These are phyloP conservation scores for Athelia psychrophila DNA, from an alignment of 1,284 basidiomycete genomes.

Conservation along the genomic window DNA sequence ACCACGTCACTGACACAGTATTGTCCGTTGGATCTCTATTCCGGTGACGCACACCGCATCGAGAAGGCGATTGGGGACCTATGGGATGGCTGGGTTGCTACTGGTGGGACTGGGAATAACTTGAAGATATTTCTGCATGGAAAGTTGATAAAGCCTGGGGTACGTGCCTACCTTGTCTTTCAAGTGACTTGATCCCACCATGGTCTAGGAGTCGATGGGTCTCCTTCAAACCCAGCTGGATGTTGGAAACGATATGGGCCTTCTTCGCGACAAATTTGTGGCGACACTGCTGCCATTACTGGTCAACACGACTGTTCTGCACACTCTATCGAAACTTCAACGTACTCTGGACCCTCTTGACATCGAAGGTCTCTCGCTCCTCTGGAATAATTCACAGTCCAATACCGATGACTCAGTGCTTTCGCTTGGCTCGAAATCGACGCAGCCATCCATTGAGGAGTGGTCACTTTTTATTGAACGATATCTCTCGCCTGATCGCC, in stretches of 20 bases:
- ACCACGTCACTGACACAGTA: conserved; percentile 50
- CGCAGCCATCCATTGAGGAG: conserved; percentile 54
- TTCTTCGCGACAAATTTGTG: conserved; percentile 40
- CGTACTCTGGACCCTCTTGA: conserved; percentile 79
- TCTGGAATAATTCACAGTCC: conserved; percentile 36
- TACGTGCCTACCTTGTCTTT: conserved; percentile 23
- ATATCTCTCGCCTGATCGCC: conserved; percentile 39
- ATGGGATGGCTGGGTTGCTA: conserved; percentile 71
- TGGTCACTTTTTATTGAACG: conserved; percentile 56
- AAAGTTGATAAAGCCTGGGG: conserved; percentile 59
- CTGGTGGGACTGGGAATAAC: conserved; percentile 71
- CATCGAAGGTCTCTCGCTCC: conserved; percentile 70
- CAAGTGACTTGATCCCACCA: not conserved
- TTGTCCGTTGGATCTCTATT: conserved; percentile 88
- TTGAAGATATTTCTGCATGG: conserved; percentile 76
- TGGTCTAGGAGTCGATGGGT: not conserved
- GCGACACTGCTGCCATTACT: conserved; percentile 50
- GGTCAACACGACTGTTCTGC: conserved; percentile 52
- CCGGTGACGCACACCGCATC: conserved; percentile 56
- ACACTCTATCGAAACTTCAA: conserved; percentile 63
- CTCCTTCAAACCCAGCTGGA: not conserved
- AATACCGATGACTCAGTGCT: conserved; percentile 4
- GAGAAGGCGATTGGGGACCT: conserved; percentile 63
- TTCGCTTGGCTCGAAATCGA: conserved; percentile 17
- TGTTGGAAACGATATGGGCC: conserved; percentile 10